These are phyloP conservation scores for Rubus parviflorus DNA, from an alignment of 306 rosid genomes.

Conservation along the genomic window DNA sequence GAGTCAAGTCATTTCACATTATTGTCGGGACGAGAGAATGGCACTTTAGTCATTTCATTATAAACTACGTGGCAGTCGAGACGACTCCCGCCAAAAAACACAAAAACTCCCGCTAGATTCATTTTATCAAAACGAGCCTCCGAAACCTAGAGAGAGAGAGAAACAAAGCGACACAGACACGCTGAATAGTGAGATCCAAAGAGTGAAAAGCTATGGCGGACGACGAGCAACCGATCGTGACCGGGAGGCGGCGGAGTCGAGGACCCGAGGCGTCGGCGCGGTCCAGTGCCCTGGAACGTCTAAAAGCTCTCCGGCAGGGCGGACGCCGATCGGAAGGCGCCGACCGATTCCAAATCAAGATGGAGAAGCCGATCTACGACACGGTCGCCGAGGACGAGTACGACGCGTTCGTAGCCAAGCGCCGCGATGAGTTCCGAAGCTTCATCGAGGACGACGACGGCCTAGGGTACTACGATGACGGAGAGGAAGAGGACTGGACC, in stretches of 20 bases:
- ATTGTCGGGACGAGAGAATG: neutral
- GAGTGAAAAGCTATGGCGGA: conserved; percentile 53
- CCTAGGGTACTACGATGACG: conserved; percentile 81
- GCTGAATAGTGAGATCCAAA: neutral
- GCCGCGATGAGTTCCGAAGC: conserved; percentile 62
- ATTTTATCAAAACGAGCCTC: neutral
- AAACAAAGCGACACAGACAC: neutral
- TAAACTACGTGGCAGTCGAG: neutral
- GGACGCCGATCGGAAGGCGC: conserved; percentile 66
- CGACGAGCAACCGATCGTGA: conserved; percentile 47
- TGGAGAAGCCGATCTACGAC: conserved; percentile 77
- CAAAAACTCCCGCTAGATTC: conserved; percentile 34
- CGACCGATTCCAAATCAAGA: conserved; percentile 56
- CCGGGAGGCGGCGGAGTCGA: conserved; percentile 47
- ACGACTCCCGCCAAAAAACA: neutral
- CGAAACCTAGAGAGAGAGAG: conserved; percentile 19
- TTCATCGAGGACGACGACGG: conserved; percentile 90
- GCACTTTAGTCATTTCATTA: neutral
- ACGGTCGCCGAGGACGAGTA: conserved; percentile 77
- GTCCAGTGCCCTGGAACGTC: conserved; percentile 82
- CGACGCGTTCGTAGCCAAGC: conserved; percentile 75
- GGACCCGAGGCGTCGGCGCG: conserved; percentile 44
- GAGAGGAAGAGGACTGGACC: conserved; percentile 98
- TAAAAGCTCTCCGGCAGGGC: conserved; percentile 54
- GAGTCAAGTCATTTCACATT: neutral